Conservation (phyloP, 352 stramenopile genomes). For the Globisporangium viniferum region DNA sequence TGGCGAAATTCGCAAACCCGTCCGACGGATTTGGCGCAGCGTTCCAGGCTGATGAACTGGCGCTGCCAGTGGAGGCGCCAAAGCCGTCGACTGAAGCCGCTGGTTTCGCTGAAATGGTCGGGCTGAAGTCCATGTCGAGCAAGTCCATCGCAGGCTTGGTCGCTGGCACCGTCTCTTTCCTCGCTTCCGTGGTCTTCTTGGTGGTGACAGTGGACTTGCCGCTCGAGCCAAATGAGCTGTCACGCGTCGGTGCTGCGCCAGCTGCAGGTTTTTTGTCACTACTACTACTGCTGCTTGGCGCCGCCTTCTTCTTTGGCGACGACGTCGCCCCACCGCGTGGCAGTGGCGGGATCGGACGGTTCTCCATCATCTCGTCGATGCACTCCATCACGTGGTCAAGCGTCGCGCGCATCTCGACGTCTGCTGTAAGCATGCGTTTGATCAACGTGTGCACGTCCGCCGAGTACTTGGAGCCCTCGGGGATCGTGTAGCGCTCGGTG, state of each 20-base stretch:
- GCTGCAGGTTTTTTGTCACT: conserved; percentile 2
- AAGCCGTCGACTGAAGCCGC: conserved; percentile 10
- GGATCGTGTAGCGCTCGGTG: conserved; percentile 93
- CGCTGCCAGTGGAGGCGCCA: not conserved
- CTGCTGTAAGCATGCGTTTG: conserved; percentile 88
- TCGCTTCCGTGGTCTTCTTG: conserved; percentile 52
- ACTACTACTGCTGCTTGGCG: not conserved
- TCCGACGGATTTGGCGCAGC: conserved; percentile 20
- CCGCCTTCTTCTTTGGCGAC: conserved; percentile 28
- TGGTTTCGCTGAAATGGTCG: conserved; percentile 36
- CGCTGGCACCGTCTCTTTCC: conserved; percentile 43
- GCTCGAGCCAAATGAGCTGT: conserved; percentile 2
- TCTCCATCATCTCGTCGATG: conserved; percentile 62
- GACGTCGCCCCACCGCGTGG: conserved; percentile 9
- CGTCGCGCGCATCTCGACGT: conserved; percentile 87
- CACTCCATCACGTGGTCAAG: conserved; percentile 93
- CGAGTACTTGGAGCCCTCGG: conserved; percentile 88
- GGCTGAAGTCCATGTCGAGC: conserved; percentile 69
- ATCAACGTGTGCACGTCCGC: conserved; percentile 86
- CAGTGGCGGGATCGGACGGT: conserved; percentile 36
- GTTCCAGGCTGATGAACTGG: conserved; percentile 2
- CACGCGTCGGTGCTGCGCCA: not conserved
- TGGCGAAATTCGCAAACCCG: conserved; percentile 65
- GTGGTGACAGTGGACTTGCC: conserved; percentile 5
- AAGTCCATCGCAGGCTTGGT: conserved; percentile 39